Evolutionary conservation across 2,329 filamentous ascomycete species (phyloP).

Genomic region (Chalaropsis ovoidea): DNA sequence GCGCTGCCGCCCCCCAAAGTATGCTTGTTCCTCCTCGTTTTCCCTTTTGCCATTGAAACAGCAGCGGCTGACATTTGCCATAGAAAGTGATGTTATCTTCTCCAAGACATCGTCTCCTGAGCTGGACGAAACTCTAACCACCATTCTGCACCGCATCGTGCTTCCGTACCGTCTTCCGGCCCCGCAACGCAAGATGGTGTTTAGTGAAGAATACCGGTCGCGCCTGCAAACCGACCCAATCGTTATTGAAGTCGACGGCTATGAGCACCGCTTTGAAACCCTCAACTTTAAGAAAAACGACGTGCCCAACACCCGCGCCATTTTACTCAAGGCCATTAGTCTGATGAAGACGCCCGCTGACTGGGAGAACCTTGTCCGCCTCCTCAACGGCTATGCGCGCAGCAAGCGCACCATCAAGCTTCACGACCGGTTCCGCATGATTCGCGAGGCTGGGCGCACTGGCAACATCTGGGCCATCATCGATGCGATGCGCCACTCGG

Average conservation of each 20-base stretch:
- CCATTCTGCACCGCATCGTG: slow-evolving; percentile 50
- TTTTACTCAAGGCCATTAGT: slow-evolving; percentile 34
- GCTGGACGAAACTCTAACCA: slow-evolving; percentile 44
- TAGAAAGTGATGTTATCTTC: slow-evolving; percentile 37
- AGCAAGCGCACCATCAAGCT: slow-evolving; percentile 35
- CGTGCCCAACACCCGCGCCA: slow-evolving; percentile 37
- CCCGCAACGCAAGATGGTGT: slow-evolving; percentile 45
- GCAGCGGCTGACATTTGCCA: not conserved
- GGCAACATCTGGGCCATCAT: slow-evolving; percentile 40
- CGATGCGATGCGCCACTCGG: slow-evolving; percentile 40
- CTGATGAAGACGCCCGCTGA: slow-evolving; percentile 42
- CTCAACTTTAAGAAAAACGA: slow-evolving; percentile 35
- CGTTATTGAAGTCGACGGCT: slow-evolving; percentile 48
- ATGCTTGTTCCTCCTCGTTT: not conserved
- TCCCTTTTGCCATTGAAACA: not conserved
- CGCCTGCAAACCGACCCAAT: slow-evolving; percentile 46
- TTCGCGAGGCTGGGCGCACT: slow-evolving; percentile 35
- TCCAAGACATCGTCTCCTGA: slow-evolving; percentile 42
- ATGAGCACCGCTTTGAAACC: slow-evolving; percentile 44
- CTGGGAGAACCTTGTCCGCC: slow-evolving; percentile 43
- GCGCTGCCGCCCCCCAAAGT: slow-evolving; percentile 20
- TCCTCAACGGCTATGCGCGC: slow-evolving; percentile 43
- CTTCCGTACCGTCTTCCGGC: slow-evolving; percentile 49
- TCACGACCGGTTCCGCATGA: slow-evolving; percentile 34
- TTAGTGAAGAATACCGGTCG: slow-evolving; percentile 38